Evolutionary conservation across 2,329 filamentous ascomycete species (phyloP).

Genomic region (Nothopassalora personata): DNA sequence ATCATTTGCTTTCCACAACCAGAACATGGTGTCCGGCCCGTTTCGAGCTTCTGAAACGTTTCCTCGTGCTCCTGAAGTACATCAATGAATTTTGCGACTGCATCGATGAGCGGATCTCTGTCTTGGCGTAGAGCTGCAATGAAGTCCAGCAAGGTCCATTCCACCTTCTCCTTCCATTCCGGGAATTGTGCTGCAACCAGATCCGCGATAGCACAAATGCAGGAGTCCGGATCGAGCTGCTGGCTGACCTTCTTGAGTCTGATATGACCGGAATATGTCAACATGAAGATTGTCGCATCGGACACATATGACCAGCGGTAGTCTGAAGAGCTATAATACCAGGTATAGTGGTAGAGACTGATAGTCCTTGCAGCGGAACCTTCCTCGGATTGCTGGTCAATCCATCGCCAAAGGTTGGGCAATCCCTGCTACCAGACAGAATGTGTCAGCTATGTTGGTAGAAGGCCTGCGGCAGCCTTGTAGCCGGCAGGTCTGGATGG

Average conservation of each 20-base stretch:
- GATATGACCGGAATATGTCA: constrained; percentile 8
- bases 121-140: constrained; percentile 14
- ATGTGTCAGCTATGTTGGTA: neutral
- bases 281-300: constrained; percentile 11
- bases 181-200: constrained; percentile 10
- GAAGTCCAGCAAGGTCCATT: constrained; percentile 16
- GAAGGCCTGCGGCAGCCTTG: no score
- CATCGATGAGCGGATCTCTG: constrained; percentile 13
- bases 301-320: constrained; percentile 9
- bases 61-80: constrained; percentile 14
- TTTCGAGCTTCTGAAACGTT: constrained; percentile 7
- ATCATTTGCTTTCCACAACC: constrained; percentile 8
- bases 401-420: constrained; percentile 8
- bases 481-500: neutral
- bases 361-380: constrained; percentile 10
- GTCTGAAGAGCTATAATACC: constrained; percentile 10
- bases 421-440: neutral
- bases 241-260: constrained; percentile 7
- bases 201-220: constrained; percentile 13
- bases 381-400: constrained; percentile 9
- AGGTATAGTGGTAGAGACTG: constrained; percentile 14
- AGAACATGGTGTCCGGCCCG: constrained; percentile 8
- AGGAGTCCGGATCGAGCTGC: constrained; percentile 7
- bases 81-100: constrained; percentile 13
- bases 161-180: constrained; percentile 17